Conservation (phyloP, 139 green algal species). For the Chlorella sp. region DNA sequence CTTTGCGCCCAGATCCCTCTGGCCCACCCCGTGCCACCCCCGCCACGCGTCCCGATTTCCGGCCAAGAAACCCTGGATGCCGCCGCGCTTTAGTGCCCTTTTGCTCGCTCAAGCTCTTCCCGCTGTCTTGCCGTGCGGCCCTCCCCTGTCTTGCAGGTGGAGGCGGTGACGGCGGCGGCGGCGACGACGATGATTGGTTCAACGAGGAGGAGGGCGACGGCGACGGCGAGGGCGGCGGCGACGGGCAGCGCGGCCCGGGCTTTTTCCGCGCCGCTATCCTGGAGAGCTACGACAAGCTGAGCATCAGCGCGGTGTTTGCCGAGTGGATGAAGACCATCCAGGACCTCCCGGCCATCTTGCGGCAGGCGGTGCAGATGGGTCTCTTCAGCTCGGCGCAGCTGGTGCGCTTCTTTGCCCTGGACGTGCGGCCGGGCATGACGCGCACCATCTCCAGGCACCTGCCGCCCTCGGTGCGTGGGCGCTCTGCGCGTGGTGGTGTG, state of each 20-base stretch:
- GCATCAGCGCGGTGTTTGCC: constrained; percentile 75
- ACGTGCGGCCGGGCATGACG: constrained; percentile 81
- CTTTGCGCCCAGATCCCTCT: no score
- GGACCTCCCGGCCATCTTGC: constrained; percentile 81
- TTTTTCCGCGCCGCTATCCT: constrained; percentile 76
- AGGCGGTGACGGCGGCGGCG: constrained; percentile 64
- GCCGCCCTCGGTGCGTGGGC: constrained; percentile 55
- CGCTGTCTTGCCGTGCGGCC: no score
- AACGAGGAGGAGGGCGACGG: constrained; percentile 67
- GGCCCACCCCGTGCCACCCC: no score
- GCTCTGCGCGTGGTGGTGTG: no score
- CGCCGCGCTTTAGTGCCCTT: no score
- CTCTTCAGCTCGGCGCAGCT: constrained; percentile 89
- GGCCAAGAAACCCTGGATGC: no score
- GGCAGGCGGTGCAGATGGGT: constrained; percentile 89
- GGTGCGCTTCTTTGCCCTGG: constrained; percentile 87
- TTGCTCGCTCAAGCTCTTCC: no score
- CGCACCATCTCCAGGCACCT: constrained; percentile 72
- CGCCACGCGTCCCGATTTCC: no score
- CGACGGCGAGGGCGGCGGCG: constrained; percentile 47
- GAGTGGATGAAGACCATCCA: constrained; percentile 82
- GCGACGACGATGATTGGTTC: constrained; percentile 48
- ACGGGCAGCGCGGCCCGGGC: constrained; percentile 28
- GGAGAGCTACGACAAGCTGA: constrained; percentile 83
- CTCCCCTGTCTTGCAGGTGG: no score